These are phyloP conservation scores for Paramecium bursaria DNA, from an alignment of 73 alveolate species.

Conservation along the genomic window DNA sequence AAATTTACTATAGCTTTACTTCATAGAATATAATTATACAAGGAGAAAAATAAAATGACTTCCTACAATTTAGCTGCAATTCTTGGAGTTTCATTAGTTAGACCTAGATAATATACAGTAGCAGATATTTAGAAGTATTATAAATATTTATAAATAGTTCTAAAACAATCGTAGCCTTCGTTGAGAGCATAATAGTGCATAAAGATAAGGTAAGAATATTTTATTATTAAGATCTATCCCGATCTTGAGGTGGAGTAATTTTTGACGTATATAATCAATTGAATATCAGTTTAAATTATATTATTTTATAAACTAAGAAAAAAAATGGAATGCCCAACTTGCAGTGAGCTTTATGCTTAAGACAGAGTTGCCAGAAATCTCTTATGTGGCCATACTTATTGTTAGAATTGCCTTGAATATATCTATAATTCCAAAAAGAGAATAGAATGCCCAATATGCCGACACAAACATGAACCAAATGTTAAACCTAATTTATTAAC, in stretches of 20 bases:
- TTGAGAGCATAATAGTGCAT: background rate
- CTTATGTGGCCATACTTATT: slow-evolving; percentile 88
- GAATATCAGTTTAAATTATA: no score
- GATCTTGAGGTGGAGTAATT: no score
- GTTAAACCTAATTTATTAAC: slow-evolving; percentile 77
- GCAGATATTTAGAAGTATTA: background rate
- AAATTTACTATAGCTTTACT: slow-evolving; percentile 5
- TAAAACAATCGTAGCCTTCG: background rate
- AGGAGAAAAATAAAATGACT: slow-evolving; percentile 19
- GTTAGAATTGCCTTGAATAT: slow-evolving; percentile 81
- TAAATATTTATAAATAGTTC: background rate
- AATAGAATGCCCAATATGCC: slow-evolving; percentile 84
- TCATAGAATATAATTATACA: background rate
- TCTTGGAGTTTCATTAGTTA: slow-evolving; percentile 3
- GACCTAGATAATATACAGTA: slow-evolving; percentile 9
- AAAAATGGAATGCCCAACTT: slow-evolving; percentile 88
- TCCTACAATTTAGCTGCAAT: slow-evolving; percentile 4
- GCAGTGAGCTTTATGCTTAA: slow-evolving; percentile 78
- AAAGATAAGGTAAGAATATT: no score
- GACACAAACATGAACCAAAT: slow-evolving; percentile 76
- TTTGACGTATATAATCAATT: no score
- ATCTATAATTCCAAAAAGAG: slow-evolving; percentile 67
- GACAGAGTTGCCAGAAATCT: slow-evolving; percentile 80
- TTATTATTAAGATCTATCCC: no score
- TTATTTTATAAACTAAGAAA: background rate